Evolutionary conservation across 177 flowering plant species (phyloP).

Genomic region (Vitis hybrid): DNA sequence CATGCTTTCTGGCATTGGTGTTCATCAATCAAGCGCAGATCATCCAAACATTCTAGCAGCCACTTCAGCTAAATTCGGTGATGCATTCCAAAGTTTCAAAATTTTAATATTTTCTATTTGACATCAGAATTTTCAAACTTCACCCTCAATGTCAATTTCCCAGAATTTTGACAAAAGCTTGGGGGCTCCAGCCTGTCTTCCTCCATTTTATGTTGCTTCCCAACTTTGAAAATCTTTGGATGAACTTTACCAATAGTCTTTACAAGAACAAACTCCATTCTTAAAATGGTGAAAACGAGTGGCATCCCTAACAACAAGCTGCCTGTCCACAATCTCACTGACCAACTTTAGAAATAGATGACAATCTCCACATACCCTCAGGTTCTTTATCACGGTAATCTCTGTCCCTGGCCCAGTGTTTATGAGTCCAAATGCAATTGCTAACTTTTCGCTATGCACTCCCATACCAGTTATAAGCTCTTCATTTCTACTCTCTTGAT

Average conservation of each 20-base stretch:
- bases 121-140: too few species aligned
- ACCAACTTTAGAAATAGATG: slow-evolving; percentile 58
- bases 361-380: slow-evolving; percentile 60
- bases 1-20: too few species aligned
- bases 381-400: slow-evolving; percentile 61
- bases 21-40: too few species aligned
- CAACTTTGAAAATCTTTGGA: background rate
- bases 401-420: slow-evolving; percentile 39
- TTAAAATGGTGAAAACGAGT: slow-evolving; percentile 67
- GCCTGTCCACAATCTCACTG: slow-evolving; percentile 52
- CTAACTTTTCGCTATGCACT: slow-evolving; percentile 67
- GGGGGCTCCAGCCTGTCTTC: too few species aligned
- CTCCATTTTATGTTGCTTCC: too few species aligned
- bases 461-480: slow-evolving; percentile 18
- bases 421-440: slow-evolving; percentile 56
- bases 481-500: slow-evolving; percentile 20
- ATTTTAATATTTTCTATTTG: too few species aligned
- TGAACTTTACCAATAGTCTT: slow-evolving; percentile 51
- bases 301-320: slow-evolving; percentile 59
- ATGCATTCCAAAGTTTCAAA: too few species aligned
- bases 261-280: slow-evolving; percentile 64
- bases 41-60: too few species aligned
- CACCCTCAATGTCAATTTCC: too few species aligned
- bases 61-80: too few species aligned
- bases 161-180: too few species aligned